phyloP scores from a whole-genome alignment of 2,329 filamentous ascomycete genomes.

The Alternaria burnsii region DNA sequence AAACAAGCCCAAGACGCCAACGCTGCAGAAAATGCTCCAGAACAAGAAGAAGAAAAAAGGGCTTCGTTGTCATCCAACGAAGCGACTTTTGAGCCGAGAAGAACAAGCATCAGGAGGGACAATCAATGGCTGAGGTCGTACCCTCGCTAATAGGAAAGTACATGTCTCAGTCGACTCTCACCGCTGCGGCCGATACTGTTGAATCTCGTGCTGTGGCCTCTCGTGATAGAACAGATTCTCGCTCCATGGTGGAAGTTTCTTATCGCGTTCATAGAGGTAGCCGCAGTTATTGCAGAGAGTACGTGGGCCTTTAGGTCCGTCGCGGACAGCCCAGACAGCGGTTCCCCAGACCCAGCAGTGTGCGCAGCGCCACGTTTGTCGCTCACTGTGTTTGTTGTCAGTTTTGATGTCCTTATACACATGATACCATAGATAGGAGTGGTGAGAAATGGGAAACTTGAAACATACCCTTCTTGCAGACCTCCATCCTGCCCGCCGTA shows the following conservation, averaged over 20 bases:
- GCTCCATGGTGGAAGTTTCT: conserved; percentile 80
- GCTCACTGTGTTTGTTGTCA: conserved; percentile 64
- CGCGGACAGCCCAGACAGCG: conserved; percentile 92
- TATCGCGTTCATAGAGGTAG: conserved; percentile 85
- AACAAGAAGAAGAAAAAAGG: not conserved
- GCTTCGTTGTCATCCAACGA: not conserved
- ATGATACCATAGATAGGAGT: not conserved
- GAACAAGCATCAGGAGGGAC: too few species aligned
- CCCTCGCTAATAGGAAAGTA: not conserved
- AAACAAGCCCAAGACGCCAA: conserved; percentile 12
- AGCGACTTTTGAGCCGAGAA: too few species aligned
- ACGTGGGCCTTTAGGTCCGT: conserved; percentile 84
- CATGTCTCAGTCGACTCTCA: not conserved
- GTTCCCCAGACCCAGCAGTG: conserved; percentile 90
- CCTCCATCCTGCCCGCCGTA: conserved; percentile 74
- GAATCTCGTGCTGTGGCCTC: conserved; percentile 41
- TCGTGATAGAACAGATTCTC: conserved; percentile 70
- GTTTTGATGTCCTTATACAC: not conserved
- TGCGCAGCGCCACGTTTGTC: conserved; percentile 82
- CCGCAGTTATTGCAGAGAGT: conserved; percentile 94
- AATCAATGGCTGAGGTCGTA: too few species aligned
- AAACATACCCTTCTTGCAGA: conserved; percentile 54
- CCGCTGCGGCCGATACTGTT: conserved; percentile 31
- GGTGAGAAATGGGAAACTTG: accelerated
- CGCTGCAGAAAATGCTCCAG: conserved; percentile 9